Conservation (phyloP, 129 eudicot genomes). For the Erigeron canadensis region DNA sequence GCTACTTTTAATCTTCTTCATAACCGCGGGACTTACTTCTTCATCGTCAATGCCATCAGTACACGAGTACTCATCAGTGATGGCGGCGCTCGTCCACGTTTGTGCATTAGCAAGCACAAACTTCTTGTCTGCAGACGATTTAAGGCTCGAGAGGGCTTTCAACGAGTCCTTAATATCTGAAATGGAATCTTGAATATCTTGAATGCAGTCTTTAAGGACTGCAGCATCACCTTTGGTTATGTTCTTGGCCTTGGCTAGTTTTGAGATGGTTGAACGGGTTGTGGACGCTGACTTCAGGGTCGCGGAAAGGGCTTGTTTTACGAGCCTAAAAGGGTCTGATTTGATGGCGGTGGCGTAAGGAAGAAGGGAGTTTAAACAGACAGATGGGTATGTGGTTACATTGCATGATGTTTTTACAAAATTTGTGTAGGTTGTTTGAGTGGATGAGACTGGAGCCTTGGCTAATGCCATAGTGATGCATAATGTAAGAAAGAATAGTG, state of each 20-base stretch:
- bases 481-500: not conserved
- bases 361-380: conserved; percentile 47
- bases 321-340: conserved; percentile 37
- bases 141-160: conserved; percentile 20
- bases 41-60: too few species aligned
- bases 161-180: conserved; percentile 39
- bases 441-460: not conserved
- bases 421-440: conserved; percentile 23
- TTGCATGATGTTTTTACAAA: conserved; percentile 53
- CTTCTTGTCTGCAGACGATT: conserved; percentile 18
- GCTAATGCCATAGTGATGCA: not conserved
- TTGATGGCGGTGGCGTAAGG: conserved; percentile 55
- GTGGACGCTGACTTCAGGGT: conserved; percentile 41
- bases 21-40: conserved; percentile 12
- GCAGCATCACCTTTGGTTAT: conserved; percentile 38
- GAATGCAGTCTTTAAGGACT: conserved; percentile 54
- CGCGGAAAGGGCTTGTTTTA: conserved; percentile 47
- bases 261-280: conserved; percentile 36
- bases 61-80: too few species aligned
- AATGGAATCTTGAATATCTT: conserved; percentile 50
- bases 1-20: conserved; percentile 43
- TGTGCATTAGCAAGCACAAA: conserved; percentile 53
- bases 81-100: not conserved
- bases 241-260: conserved; percentile 30
- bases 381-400: conserved; percentile 49